These are phyloP conservation scores for Geosiphon pyriformis DNA, from an alignment of 192 early-diverging fungal species.

Conservation along the genomic window DNA sequence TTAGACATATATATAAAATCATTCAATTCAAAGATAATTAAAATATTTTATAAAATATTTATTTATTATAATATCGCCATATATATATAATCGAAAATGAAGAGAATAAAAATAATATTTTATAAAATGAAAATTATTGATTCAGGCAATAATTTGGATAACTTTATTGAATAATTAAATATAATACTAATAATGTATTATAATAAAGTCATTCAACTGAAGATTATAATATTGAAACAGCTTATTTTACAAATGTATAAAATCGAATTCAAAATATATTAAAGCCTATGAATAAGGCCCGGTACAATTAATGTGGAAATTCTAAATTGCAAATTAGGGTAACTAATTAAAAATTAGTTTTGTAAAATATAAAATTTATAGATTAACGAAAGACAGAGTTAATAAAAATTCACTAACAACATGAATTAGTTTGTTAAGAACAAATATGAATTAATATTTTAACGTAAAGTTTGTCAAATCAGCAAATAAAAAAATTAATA, in stretches of 20 bases:
- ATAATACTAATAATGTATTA: not conserved
- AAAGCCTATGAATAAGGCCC: not conserved
- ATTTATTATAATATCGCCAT: not conserved
- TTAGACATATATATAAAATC: not conserved
- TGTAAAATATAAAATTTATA: no score
- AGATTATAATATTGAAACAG: not conserved
- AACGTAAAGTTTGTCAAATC: no score
- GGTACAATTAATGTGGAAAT: not conserved
- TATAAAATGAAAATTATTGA: not conserved
- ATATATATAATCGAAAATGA: not conserved
- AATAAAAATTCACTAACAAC: no score
- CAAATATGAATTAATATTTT: no score
- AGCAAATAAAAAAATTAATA: no score
- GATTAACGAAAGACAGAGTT: no score
- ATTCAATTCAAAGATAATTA: not conserved
- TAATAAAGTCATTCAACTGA: no score
- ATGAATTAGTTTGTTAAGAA: no score
- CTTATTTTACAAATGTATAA: not conserved
- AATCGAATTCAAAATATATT: not conserved
- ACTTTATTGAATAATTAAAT: not conserved
- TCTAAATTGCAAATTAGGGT: not conserved
- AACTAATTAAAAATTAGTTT: no score
- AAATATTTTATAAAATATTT: not conserved
- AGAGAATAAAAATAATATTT: not conserved
- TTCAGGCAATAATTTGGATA: not conserved